Base-by-base conservation (phyloP, 768 basidiomycete species). In the Leccinellum rugosiceps region DNA sequence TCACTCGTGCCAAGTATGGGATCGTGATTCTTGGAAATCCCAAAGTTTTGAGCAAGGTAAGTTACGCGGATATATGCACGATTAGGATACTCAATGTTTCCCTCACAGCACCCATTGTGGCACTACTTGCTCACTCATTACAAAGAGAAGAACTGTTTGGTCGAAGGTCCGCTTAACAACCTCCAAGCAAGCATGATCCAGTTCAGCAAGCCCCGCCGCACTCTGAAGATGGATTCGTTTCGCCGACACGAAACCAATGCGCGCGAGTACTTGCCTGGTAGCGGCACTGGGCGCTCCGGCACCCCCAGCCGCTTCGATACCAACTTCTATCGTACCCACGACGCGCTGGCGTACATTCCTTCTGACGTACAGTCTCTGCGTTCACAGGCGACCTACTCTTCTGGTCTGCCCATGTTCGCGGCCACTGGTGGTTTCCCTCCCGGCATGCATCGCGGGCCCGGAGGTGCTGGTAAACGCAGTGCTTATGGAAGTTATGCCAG, bases 11-110 rank as follows among this genome's bases (percentile, higher is more conserved):
- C 41, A 98, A 98, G 73, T 99, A 98, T 69, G 97, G 97, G 3
- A 89, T 96, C 9, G 97, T 99, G 50, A 98, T 99, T 66, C 80
- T 99, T n/a, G 97, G 97, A n/a, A 99, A 99, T 72, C 97, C 97
- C 3, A 98, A 98, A 73, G 96, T 99, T 55, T 78, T 99, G 50
- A 97, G 94, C 87, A 99, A 98, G 88, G 96, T 93, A 62, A 41
- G 80, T 66, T 55, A 52, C 13, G 43, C 48, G 28, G n/a, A 31
- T 51, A 13, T 6, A 49, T 43, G 50, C 57, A 54, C 57, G 63
- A 30, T 43, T 10, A 17, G 26, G 44, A 43, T 44, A 46, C 53
- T 68, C 34, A 59, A 43, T n/a, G 17, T 50, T 55, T 45, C 17
- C 9, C 3, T 21, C 13, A 45, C 60, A 99, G 96, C 97, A 99